These are phyloP conservation scores for Trichoderma reesei DNA, from an alignment of 495 filamentous ascomycete genomes.

Conservation along the genomic window DNA sequence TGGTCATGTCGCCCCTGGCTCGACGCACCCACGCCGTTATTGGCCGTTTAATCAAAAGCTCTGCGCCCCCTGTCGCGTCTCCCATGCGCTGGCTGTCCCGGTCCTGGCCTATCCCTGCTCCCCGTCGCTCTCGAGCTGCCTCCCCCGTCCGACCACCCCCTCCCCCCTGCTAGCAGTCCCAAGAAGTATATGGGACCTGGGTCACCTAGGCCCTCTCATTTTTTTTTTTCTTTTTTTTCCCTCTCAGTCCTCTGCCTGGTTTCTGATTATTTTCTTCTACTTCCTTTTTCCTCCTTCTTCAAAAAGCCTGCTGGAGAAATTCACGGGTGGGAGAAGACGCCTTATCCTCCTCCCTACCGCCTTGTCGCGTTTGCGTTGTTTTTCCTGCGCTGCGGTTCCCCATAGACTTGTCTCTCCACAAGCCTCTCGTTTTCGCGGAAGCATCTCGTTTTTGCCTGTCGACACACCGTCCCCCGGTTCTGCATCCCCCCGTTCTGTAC, in stretches of 20 bases:
- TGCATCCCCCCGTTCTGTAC: conserved; percentile 2
- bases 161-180: not conserved
- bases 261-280: not conserved
- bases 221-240: not conserved
- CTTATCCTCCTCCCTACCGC: not conserved
- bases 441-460: no score
- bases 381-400: not conserved
- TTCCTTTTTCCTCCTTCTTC: not conserved
- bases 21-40: conserved; percentile 22
- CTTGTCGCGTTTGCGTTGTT: not conserved
- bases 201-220: conserved; percentile 4
- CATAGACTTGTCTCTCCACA: not conserved
- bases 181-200: conserved; percentile 1
- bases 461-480: not conserved
- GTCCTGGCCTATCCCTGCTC: conserved; percentile 25
- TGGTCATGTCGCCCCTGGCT: conserved; percentile 16
- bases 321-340: not conserved
- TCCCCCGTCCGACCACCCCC: conserved; percentile 4
- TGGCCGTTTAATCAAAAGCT: conserved; percentile 40
- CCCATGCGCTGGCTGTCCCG: conserved; percentile 32
- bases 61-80: conserved; percentile 32
- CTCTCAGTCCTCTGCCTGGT: not conserved
- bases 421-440: not conserved
- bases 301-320: not conserved
- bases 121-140: conserved; percentile 14